Evolutionary conservation across 345 rosid genomes (phyloP).

Genomic region (Eucalyptus pauciflora): DNA sequence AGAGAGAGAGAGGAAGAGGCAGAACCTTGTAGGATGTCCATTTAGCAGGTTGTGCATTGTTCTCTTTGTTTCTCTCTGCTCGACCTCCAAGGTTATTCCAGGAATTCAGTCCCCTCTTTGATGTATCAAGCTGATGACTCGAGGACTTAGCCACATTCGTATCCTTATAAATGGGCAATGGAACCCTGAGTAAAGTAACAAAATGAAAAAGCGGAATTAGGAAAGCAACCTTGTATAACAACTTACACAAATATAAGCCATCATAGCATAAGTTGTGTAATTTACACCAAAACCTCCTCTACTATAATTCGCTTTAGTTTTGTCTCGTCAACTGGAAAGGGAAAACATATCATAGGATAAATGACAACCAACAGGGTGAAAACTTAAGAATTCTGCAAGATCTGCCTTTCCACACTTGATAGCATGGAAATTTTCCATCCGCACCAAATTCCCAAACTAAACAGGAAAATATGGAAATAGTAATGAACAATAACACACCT

Average conservation of each 20-base stretch:
- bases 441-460: background rate
- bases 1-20: background rate
- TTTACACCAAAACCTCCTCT: background rate
- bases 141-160: slow-evolving; percentile 10
- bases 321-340: background rate
- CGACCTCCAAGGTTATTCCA: slow-evolving; percentile 64
- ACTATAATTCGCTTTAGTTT: background rate
- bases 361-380: background rate
- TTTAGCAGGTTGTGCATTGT: slow-evolving; percentile 56
- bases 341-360: background rate
- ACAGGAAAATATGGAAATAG: background rate
- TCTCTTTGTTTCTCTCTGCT: slow-evolving; percentile 93
- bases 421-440: background rate
- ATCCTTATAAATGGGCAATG: slow-evolving; percentile 58
- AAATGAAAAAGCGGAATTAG: background rate
- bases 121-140: slow-evolving; percentile 23
- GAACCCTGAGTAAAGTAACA: slow-evolving; percentile 21
- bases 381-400: background rate
- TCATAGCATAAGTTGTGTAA: background rate
- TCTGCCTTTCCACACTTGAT: background rate
- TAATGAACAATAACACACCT: slow-evolving; percentile 21
- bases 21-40: slow-evolving; percentile 77
- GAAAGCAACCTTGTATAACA: background rate
- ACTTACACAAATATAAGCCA: background rate
- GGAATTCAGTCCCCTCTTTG: slow-evolving; percentile 31